These are phyloP conservation scores for Dalbergia oliveri DNA, from an alignment of 306 rosid genomes.

Conservation along the genomic window DNA sequence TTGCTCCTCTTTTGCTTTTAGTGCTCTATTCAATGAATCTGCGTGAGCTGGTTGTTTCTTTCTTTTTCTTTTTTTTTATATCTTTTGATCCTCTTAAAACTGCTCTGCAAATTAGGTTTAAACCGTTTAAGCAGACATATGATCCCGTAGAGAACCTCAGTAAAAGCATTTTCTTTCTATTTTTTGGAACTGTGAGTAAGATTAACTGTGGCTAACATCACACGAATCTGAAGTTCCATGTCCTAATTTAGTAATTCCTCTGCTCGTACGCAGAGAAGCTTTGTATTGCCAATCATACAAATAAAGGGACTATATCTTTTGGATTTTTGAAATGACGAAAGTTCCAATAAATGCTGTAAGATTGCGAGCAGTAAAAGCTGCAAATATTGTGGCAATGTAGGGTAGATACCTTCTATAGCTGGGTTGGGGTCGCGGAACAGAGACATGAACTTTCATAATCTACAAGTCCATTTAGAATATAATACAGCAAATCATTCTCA, in stretches of 20 bases:
- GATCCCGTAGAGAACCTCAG: neutral
- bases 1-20: neutral
- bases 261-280: neutral
- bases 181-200: constrained; percentile 33
- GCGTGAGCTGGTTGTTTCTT: neutral
- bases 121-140: neutral
- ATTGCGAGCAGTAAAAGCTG: neutral
- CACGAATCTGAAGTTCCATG: neutral
- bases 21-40: neutral
- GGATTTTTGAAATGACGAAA: constrained; percentile 7
- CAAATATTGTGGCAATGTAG: constrained; percentile 35
- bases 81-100: neutral
- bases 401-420: neutral
- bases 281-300: neutral
- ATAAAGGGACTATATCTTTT: neutral
- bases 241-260: neutral
- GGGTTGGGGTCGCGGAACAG: neutral
- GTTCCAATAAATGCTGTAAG: neutral
- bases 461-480: neutral
- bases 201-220: neutral
- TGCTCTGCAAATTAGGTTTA: constrained; percentile 24
- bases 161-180: neutral
- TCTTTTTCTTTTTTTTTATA: neutral
- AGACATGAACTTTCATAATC: neutral
- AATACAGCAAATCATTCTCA: neutral